Evolutionary conservation across 1,139 yeast species (phyloP).

Genomic region (Geotrichum carabidarum): DNA sequence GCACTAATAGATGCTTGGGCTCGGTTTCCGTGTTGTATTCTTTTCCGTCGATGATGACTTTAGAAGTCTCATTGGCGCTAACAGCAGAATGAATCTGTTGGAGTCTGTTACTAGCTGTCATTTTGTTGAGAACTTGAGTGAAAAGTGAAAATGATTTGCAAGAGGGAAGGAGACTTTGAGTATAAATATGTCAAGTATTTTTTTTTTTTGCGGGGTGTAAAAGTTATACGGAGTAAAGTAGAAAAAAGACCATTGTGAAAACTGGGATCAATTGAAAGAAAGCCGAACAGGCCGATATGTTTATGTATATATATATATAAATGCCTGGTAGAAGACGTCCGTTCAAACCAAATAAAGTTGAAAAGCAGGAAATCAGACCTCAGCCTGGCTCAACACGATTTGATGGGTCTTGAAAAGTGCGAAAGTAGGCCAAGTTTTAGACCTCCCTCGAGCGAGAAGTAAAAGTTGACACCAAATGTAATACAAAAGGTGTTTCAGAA

Average conservation of each 20-base stretch:
- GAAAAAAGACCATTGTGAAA: not conserved
- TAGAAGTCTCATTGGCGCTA: constrained; percentile 10
- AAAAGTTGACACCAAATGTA: too few species aligned
- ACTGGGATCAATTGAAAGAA: too few species aligned
- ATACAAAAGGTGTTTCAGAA: too few species aligned
- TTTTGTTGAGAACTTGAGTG: not conserved
- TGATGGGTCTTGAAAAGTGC: too few species aligned
- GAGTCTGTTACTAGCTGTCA: constrained; percentile 7
- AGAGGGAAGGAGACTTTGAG: not conserved
- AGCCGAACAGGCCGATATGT: too few species aligned
- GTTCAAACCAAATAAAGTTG: too few species aligned
- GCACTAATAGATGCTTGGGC: constrained; percentile 27
- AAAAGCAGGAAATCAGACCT: too few species aligned
- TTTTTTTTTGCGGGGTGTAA: not conserved
- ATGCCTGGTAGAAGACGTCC: too few species aligned
- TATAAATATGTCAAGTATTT: not conserved
- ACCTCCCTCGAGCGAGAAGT: too few species aligned
- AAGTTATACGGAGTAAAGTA: not conserved
- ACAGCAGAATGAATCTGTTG: constrained; percentile 5
- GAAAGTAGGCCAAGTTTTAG: too few species aligned
- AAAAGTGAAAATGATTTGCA: not conserved
- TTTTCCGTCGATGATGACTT: constrained; percentile 26
- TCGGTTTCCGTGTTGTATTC: constrained; percentile 23
- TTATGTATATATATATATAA: too few species aligned
- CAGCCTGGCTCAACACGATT: too few species aligned